Evolutionary conservation across 2,329 filamentous ascomycete species (phyloP).

Genomic region (Fusarium sp.): DNA sequence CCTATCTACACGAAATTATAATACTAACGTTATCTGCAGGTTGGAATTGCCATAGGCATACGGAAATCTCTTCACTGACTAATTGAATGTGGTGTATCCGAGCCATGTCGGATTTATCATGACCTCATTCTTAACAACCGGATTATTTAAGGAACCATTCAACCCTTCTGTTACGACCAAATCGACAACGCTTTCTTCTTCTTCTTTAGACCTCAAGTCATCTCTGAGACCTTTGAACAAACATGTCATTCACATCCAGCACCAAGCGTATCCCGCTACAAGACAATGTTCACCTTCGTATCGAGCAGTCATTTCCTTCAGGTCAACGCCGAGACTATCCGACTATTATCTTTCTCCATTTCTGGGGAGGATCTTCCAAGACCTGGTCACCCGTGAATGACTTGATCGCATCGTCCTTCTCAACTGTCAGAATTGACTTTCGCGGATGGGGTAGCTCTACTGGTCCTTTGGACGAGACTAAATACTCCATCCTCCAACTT

Average conservation of each 20-base stretch:
- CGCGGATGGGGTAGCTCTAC: background rate
- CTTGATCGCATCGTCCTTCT: fast-evolving
- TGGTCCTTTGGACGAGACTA: background rate
- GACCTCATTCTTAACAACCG: fast-evolving
- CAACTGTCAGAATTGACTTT: background rate
- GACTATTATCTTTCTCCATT: background rate
- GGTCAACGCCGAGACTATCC: fast-evolving
- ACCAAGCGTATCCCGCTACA: background rate
- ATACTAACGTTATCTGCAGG: background rate
- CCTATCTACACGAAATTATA: too few relatives aligned
- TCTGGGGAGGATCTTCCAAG: background rate
- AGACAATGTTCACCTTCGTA: fast-evolving
- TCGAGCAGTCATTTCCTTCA: fast-evolving
- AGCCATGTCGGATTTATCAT: fast-evolving
- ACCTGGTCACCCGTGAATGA: background rate
- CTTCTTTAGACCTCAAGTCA: background rate
- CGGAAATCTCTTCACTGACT: background rate
- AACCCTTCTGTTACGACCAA: fast-evolving
- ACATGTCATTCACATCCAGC: background rate
- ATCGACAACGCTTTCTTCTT: fast-evolving
- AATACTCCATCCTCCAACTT: background rate
- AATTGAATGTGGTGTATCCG: background rate
- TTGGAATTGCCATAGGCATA: fast-evolving
- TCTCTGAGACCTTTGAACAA: fast-evolving
- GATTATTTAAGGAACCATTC: fast-evolving